These are phyloP conservation scores for Irpex lacteus DNA, from an alignment of 1,284 basidiomycete species.

Conservation along the genomic window DNA sequence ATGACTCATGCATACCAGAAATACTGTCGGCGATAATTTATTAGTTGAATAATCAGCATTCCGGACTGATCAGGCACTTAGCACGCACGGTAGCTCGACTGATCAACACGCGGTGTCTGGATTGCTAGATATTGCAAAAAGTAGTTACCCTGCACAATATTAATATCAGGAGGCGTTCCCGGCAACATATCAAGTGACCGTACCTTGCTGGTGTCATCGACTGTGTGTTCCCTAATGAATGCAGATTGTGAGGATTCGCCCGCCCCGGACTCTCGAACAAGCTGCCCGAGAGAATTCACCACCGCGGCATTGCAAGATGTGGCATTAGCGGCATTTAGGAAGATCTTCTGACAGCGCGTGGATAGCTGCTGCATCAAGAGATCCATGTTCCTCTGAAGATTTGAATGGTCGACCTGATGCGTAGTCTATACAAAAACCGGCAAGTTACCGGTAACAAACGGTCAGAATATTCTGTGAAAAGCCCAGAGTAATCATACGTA, in stretches of 20 bases:
- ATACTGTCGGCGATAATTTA: constrained; percentile 38
- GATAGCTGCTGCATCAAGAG: constrained; percentile 62
- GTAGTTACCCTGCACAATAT: constrained; percentile 18
- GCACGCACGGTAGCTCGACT: constrained; percentile 7
- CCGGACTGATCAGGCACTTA: not conserved
- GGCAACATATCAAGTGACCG: constrained; percentile 4
- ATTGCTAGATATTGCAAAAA: constrained; percentile 46
- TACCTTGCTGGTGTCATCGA: constrained; percentile 8
- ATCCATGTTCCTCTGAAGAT: constrained; percentile 69
- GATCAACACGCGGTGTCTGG: constrained; percentile 24
- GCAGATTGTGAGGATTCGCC: not conserved
- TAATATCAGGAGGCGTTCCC: constrained; percentile 4
- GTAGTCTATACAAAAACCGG: constrained; percentile 38
- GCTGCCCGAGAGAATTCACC: constrained; percentile 24
- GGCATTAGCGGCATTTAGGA: constrained; percentile 60
- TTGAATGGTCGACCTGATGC: constrained; percentile 45
- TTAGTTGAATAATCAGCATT: not conserved
- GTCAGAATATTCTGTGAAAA: no score
- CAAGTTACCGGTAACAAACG: not conserved
- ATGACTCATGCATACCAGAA: constrained; percentile 48
- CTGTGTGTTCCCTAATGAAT: constrained; percentile 13
- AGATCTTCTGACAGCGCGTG: constrained; percentile 56
- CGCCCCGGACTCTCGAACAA: not conserved
- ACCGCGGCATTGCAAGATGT: constrained; percentile 22
- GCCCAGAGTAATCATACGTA: not conserved